A percentile compares a stretch with the other conserved stretches of the same genome.
These are phyloP conservation scores for Populus euphratica DNA, from an alignment of 345 rosid genomes.

Conservation along the genomic window DNA sequence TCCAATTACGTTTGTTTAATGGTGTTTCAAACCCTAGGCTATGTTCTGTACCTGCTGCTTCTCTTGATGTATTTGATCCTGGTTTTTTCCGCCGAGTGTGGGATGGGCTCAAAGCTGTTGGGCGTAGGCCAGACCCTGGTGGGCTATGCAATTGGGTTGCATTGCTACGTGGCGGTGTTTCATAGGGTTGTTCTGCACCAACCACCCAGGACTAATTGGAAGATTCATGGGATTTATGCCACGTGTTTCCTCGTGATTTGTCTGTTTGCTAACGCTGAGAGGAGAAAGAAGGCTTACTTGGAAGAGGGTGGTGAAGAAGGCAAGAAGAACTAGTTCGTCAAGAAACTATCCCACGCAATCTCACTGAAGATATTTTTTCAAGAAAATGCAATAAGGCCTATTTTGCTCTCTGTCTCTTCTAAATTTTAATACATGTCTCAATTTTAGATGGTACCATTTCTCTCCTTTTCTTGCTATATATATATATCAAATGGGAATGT, in stretches of 20 bases:
- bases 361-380: not conserved
- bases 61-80: constrained; percentile 73
- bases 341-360: constrained; percentile 1
- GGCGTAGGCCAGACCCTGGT: constrained; percentile 69
- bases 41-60: constrained; percentile 65
- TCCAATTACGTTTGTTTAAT: constrained; percentile 69
- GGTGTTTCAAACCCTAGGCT: constrained; percentile 73
- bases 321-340: constrained; percentile 56
- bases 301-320: constrained; percentile 92
- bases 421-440: not conserved
- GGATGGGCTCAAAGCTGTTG: constrained; percentile 56
- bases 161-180: constrained; percentile 84
- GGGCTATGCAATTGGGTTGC: constrained; percentile 76
- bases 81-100: constrained; percentile 66
- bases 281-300: constrained; percentile 86
- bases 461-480: not conserved
- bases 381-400: not conserved
- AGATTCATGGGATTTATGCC: constrained; percentile 82
- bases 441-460: not conserved
- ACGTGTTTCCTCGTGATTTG: constrained; percentile 77
- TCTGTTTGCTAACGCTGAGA: constrained; percentile 58
- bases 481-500: too few relatives aligned
- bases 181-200: constrained; percentile 76
- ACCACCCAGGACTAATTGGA: constrained; percentile 92
- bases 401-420: not conserved